Evolutionary conservation across 768 basidiomycete genomes (phyloP), one percentile per base, ranked within the genome.

Genomic region (Lactifluus rugatus): DNA sequence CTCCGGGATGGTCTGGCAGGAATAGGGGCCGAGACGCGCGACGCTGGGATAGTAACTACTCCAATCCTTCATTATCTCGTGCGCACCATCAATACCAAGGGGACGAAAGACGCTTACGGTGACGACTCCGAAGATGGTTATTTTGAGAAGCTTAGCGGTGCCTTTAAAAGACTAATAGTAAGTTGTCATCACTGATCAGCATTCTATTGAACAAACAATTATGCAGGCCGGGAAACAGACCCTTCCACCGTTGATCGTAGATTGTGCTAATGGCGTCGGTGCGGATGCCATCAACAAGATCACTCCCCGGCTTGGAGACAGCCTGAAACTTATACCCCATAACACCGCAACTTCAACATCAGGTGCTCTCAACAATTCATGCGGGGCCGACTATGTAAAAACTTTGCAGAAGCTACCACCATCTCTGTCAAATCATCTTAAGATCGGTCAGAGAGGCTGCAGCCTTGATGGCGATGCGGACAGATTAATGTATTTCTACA

Each of bases 201-300:
- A 52, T 48, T 56, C 26, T 54, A 4, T 47, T 39, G 32, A 51
- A 52, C 23, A 61, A 26, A 46, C 58, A 45, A 61, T 50, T 46
- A 28, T 26, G 34, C 58, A 91, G 86, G 73, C 78, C 25, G 82
- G 83, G 58, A 84, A 84, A 70, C 71, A 74, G 42, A 72, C 75
- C 52, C 71, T 78, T 11, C 70, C 78, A 16, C 81, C 84, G 37
- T 67, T 99, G 48, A 70, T 88, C n/a, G 77, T 99, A 42, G 96
- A 99, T 70, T 98, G 96, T 69, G 96, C 96, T n/a, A 98, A 99
- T 69, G 96, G 96, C 26, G 96, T 99, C 23, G 96, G 96, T 48
- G 82, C 88, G 16, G 74, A 77, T 7, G 84, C 87, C 39, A 83
- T 89, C 13, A 73, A 74, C 34, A 80, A 78, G 44, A 74, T 98